These are phyloP conservation scores for Mucor racemosus DNA, from an alignment of 371 early-diverging fungal genomes.

Conservation along the genomic window DNA sequence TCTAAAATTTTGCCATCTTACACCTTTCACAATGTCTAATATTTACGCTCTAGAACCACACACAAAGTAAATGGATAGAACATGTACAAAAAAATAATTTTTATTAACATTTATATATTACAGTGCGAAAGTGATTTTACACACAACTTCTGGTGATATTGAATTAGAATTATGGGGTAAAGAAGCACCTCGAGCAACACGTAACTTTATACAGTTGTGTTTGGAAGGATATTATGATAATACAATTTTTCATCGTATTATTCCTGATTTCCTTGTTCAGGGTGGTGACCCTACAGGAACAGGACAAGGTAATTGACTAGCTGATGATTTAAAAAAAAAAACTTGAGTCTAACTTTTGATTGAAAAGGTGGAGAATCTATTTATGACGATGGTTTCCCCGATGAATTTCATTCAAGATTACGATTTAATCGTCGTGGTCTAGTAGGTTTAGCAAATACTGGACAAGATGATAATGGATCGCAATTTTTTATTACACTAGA, in stretches of 20 bases:
- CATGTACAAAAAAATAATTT: neutral
- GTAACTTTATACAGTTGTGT: slow-evolving; percentile 93
- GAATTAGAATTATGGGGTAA: slow-evolving; percentile 94
- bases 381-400: slow-evolving; percentile 82
- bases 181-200: slow-evolving; percentile 88
- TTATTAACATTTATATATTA: neutral
- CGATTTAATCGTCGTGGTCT: slow-evolving; percentile 88
- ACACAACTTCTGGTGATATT: slow-evolving; percentile 87
- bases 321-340: too few species aligned
- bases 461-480: slow-evolving; percentile 77
- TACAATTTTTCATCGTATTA: slow-evolving; percentile 88
- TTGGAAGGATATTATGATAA: slow-evolving; percentile 84
- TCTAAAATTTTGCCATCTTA: neutral
- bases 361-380: slow-evolving; percentile 86
- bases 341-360: neutral
- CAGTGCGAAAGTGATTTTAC: slow-evolving; percentile 89
- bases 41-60: slow-evolving; percentile 79
- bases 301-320: slow-evolving; percentile 54
- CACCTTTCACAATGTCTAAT: slow-evolving; percentile 58
- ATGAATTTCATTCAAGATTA: slow-evolving; percentile 92
- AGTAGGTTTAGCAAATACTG: slow-evolving; percentile 91
- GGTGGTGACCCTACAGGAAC: slow-evolving; percentile 97
- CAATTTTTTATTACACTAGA: slow-evolving; percentile 97
- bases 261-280: slow-evolving; percentile 91
- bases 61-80: slow-evolving; percentile 54